These are phyloP conservation scores for Artomyces pyxidatus DNA, from an alignment of 768 basidiomycete genomes.

Conservation along the genomic window DNA sequence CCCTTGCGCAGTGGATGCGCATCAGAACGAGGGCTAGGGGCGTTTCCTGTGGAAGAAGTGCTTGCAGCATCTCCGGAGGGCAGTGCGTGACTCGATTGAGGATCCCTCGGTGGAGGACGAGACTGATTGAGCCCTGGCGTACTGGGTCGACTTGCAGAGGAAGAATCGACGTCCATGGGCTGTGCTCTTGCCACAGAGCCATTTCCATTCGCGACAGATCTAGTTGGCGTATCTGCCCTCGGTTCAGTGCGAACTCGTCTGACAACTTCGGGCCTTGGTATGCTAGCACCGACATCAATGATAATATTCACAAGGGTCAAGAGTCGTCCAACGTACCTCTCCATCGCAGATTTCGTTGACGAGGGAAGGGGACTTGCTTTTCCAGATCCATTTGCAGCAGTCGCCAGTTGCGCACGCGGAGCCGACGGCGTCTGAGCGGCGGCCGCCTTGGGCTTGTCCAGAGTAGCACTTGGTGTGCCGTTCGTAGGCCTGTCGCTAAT, in stretches of 20 bases:
- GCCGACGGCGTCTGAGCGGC: constrained; percentile 41
- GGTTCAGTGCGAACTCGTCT: constrained; percentile 42
- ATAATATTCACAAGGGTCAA: constrained; percentile 1
- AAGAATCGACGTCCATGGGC: constrained; percentile 13
- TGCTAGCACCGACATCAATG: constrained; percentile 30
- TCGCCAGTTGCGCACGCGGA: constrained; percentile 46
- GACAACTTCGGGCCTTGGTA: constrained; percentile 75
- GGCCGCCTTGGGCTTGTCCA: constrained; percentile 17
- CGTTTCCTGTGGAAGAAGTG: background rate
- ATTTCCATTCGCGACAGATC: constrained; percentile 21
- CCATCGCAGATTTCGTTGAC: constrained; percentile 51
- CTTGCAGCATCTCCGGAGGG: background rate
- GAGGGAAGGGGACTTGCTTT: constrained; percentile 25
- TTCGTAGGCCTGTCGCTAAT: constrained; percentile 2
- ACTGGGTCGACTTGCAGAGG: no score
- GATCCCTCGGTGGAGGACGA: background rate
- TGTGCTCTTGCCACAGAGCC: constrained; percentile 9
- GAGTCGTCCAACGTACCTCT: constrained; percentile 39
- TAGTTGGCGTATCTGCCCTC: constrained; percentile 28
- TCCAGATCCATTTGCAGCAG: constrained; percentile 19
- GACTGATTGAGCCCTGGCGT: constrained; percentile 4
- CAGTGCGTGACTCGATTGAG: background rate
- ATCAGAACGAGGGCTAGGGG: constrained; percentile 5
- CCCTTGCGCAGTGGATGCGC: background rate
- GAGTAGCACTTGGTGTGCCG: constrained; percentile 8